Evolutionary conservation across 305 asterid genomes (phyloP), one percentile per base, ranked within the genome.

Genomic region (Fraxinus dipetala): DNA sequence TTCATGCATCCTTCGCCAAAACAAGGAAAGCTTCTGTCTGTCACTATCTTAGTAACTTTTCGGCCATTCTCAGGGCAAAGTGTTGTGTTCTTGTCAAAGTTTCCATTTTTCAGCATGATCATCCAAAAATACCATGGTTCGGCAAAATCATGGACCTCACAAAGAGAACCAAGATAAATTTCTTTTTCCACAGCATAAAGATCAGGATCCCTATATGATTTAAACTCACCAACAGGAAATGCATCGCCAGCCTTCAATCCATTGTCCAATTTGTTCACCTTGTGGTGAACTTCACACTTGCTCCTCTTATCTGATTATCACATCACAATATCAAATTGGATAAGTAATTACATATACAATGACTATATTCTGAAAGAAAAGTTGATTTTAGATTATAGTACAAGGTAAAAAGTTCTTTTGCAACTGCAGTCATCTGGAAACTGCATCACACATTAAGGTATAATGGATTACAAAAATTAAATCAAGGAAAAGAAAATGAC

Each of bases 1-100:
- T 93, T 93, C 98, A 93, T 93, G 78, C 98, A 92, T 31, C 98
- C 97, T 84, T 88, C 74, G 0, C 95, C 98, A 80, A 93, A 93
- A 82, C 98, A 93, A 61, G 98, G 98, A 72, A 93, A 93, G 75
- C 11, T 92, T 82, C 94, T 86, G 80, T 61, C 78, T 0, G 97
- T 93, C 75, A 86, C 91, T 54, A 92, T 90, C 83, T 86, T 92
- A 16, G 78, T 79, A n/a, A 93, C 93, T 85, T 89, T 93, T 67
- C 88, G 87, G 65, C 97, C 98, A 75, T 93, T 92, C 77, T 93
- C 98, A 36, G 97, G 97, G 80, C 97, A 93, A 43, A 91, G 89
- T 26, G 92, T 90, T 4, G 93, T 90, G 61, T 89, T 93, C 85
- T 89, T 91, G 90, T 93, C 97, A 38, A 93, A 91, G 81, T 93